Conservation (phyloP, 768 basidiomycete species). For the Mycena haematopus region DNA sequence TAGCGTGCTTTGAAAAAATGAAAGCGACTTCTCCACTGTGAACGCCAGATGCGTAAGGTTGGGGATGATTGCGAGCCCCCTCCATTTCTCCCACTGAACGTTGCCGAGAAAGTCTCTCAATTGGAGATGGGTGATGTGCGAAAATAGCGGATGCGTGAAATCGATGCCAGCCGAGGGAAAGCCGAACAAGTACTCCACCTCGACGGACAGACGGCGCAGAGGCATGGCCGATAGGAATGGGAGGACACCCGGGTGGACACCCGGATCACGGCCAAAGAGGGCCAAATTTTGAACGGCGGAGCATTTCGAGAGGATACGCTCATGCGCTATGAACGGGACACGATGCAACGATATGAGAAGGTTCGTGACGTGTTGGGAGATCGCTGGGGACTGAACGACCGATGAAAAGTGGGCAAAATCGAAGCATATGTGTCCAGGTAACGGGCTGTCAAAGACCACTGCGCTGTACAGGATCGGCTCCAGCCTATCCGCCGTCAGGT, state of each 20-base stretch:
- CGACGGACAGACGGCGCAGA: background rate
- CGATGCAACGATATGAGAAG: background rate
- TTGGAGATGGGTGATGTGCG: constrained; percentile 8
- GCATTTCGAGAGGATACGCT: background rate
- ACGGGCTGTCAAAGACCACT: background rate
- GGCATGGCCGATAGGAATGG: constrained; percentile 2
- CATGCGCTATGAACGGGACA: background rate
- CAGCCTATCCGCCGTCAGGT: background rate
- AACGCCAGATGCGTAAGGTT: constrained; percentile 14
- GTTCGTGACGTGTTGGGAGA: constrained; percentile 3
- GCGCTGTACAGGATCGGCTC: constrained; percentile 11
- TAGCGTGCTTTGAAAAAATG: background rate
- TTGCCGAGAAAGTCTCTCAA: background rate
- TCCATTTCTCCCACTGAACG: background rate
- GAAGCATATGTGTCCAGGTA: constrained; percentile 1
- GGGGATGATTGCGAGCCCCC: constrained; percentile 4
- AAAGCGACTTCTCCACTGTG: background rate
- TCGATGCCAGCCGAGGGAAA: background rate
- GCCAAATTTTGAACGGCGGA: background rate
- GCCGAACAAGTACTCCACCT: background rate
- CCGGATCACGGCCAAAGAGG: background rate
- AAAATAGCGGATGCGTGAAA: constrained; percentile 8
- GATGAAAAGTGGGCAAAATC: background rate
- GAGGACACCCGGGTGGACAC: background rate
- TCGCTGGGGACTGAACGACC: constrained; percentile 4